Evolutionary conservation across 768 basidiomycete species (phyloP).

Genomic region (Lentinula raphanica): DNA sequence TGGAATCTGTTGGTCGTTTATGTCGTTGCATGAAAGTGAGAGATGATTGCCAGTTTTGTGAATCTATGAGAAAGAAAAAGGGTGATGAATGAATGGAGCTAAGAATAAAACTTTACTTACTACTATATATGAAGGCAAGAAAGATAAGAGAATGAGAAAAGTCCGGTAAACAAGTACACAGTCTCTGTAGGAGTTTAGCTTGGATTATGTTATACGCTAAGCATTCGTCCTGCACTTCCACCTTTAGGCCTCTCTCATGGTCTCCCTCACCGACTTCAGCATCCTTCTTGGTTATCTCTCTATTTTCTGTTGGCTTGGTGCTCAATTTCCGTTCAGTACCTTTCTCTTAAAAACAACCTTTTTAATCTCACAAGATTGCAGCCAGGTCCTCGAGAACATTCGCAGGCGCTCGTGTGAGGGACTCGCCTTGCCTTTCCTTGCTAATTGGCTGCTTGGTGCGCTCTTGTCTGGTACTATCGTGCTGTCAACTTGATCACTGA

Average conservation of each 20-base stretch:
- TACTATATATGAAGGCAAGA: neutral
- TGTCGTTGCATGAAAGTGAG: constrained; percentile 25
- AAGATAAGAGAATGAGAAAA: neutral
- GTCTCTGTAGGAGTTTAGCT: neutral
- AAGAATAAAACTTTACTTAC: neutral
- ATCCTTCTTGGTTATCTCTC: constrained; percentile 66
- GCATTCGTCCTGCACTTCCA: neutral
- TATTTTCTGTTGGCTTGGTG: constrained; percentile 77
- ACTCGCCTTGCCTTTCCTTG: constrained; percentile 87
- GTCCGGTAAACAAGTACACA: neutral
- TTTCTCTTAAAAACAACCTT: neutral
- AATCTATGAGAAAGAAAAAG: neutral
- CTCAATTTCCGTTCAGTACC: constrained; percentile 77
- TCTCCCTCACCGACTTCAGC: constrained; percentile 36
- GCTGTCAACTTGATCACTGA: neutral
- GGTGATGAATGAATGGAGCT: neutral
- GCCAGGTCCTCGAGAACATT: constrained; percentile 81
- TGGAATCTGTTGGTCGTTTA: constrained; percentile 37
- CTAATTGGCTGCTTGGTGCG: constrained; percentile 89
- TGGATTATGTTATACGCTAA: neutral
- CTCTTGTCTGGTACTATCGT: constrained; percentile 1
- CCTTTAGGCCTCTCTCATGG: constrained; percentile 2
- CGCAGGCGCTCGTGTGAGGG: constrained; percentile 77
- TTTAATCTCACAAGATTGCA: constrained; percentile 24
- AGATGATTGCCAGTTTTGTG: neutral